Conservation (phyloP, 495 filamentous ascomycete genomes). For the Aspergillus hancockii region DNA sequence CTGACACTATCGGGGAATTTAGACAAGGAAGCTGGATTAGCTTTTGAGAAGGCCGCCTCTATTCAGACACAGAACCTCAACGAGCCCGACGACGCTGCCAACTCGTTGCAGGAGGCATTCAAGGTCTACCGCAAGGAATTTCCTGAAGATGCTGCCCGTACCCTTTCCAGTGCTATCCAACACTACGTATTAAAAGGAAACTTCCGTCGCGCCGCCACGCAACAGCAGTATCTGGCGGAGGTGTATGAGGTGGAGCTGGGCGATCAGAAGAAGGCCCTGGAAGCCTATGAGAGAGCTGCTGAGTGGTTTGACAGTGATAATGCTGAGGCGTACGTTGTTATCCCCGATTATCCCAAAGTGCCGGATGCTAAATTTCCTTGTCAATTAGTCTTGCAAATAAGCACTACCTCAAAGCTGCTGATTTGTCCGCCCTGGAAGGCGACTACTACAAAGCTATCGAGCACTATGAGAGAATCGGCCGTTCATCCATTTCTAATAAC, state of each 20-base stretch:
- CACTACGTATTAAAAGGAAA: constrained; percentile 84
- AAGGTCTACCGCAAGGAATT: constrained; percentile 82
- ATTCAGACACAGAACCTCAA: constrained; percentile 76
- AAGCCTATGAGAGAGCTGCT: constrained; percentile 78
- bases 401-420: constrained; percentile 83
- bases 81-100: constrained; percentile 87
- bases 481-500: constrained; percentile 69
- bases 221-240: constrained; percentile 83
- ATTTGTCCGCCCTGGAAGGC: constrained; percentile 74
- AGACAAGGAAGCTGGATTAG: constrained; percentile 80
- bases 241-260: constrained; percentile 76
- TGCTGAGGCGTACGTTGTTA: constrained; percentile 68
- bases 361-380: constrained; percentile 6
- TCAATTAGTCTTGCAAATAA: constrained; percentile 77
- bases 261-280: constrained; percentile 73
- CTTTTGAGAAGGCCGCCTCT: constrained; percentile 75
- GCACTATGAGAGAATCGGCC: constrained; percentile 78
- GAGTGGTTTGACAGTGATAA: constrained; percentile 86
- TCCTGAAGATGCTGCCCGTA: constrained; percentile 75
- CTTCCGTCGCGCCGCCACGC: constrained; percentile 81
- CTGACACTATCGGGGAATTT: not conserved
- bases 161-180: constrained; percentile 70
- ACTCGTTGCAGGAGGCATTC: constrained; percentile 75
- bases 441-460: constrained; percentile 82
- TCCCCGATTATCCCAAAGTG: not conserved